phyloP scores from a whole-genome alignment of 2,329 filamentous ascomycete genomes.

The Akanthomyces lecanii region DNA sequence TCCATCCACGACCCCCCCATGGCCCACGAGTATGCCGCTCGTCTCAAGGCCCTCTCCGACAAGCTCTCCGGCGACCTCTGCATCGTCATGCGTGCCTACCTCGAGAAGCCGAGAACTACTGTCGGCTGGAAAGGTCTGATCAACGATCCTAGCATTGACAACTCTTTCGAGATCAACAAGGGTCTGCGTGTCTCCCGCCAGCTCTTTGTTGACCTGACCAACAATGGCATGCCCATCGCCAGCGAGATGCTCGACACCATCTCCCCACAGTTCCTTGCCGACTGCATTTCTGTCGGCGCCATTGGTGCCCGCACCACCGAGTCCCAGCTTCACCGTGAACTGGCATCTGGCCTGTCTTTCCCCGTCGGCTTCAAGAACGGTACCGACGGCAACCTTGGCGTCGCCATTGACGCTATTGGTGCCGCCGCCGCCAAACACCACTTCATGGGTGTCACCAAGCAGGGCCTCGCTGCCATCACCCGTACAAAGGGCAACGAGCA shows the following conservation, averaged over 20 bases:
- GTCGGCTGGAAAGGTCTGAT: conserved; percentile 99
- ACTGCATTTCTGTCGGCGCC: conserved; percentile 90
- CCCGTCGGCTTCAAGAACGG: conserved; percentile 99
- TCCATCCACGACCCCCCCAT: conserved; percentile 91
- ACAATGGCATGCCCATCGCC: conserved; percentile 86
- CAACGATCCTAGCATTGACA: conserved; percentile 97
- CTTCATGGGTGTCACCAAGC: conserved; percentile 98
- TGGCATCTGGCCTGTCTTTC: conserved; percentile 92
- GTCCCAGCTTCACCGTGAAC: conserved; percentile 91
- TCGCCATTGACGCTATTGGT: conserved; percentile 94
- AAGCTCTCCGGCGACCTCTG: conserved; percentile 79
- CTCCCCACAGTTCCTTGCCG: conserved; percentile 94
- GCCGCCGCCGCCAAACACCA: conserved; percentile 82
- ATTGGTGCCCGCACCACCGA: conserved; percentile 96
- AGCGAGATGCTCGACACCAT: conserved; percentile 99
- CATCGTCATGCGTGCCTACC: conserved; percentile 97
- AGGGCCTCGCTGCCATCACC: conserved; percentile 91
- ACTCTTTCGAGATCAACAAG: conserved; percentile 99
- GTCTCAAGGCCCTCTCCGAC: conserved; percentile 71
- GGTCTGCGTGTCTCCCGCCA: conserved; percentile 87
- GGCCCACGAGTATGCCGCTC: conserved; percentile 82
- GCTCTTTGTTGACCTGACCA: conserved; percentile 87
- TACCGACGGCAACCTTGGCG: conserved; percentile 84
- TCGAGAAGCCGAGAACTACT: conserved; percentile 97
- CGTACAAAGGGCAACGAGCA: conserved; percentile 92